Conservation (phyloP, 192 early-diverging fungal species). For the Gonapodya prolifera region DNA sequence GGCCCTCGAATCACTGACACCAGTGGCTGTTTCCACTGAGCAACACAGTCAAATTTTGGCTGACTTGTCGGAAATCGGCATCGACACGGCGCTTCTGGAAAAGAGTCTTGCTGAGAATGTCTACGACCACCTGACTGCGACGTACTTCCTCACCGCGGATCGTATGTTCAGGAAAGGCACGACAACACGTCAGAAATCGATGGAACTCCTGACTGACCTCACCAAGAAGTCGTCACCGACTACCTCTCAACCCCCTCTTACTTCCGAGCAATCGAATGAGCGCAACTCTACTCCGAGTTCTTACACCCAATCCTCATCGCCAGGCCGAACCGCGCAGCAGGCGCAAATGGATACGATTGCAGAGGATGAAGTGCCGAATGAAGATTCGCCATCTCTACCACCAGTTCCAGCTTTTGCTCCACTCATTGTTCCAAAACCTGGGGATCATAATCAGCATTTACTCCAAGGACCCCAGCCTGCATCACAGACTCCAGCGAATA, state of each 20-base stretch:
- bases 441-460: not conserved
- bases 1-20: constrained; percentile 2
- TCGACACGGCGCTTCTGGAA: constrained; percentile 25
- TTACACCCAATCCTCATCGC: not conserved
- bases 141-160: constrained; percentile 42
- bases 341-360: not conserved
- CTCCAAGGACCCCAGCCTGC: no score
- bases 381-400: not conserved
- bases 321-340: constrained; percentile 17
- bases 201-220: constrained; percentile 12
- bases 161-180: constrained; percentile 20
- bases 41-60: constrained; percentile 28
- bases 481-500: no score
- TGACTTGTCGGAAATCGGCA: constrained; percentile 42
- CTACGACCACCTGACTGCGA: constrained; percentile 41
- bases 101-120: constrained; percentile 32
- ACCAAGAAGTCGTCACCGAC: constrained; percentile 9
- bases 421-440: not conserved
- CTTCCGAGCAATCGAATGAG: no score
- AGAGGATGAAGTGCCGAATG: not conserved
- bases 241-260: not conserved
- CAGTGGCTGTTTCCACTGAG: constrained; percentile 23
- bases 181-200: constrained; percentile 11
- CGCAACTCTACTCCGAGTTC: no score
- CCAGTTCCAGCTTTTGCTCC: not conserved